Evolutionary conservation across 2,329 filamentous ascomycete genomes (phyloP).

Genomic region (Periconia digitata): DNA sequence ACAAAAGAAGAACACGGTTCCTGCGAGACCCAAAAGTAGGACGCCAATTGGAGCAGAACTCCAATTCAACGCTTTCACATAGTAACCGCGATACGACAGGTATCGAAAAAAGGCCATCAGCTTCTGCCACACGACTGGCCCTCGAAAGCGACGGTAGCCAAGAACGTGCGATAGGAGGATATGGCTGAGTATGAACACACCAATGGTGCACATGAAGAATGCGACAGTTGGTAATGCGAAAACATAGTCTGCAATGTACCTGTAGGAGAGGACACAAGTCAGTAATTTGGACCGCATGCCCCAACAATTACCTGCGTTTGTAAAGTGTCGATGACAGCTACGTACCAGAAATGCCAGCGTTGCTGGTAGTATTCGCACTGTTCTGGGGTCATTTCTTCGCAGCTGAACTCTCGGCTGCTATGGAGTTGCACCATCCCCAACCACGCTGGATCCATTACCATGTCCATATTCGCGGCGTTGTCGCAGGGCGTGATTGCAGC

Average conservation of each 20-base stretch:
- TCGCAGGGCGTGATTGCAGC: too few relatives aligned
- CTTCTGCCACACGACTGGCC: conserved; percentile 12
- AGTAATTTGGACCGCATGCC: neutral
- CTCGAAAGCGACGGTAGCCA: conserved; percentile 9
- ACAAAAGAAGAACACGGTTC: conserved; percentile 31
- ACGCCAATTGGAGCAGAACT: conserved; percentile 31
- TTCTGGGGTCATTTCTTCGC: conserved; percentile 43
- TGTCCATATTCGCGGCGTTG: neutral
- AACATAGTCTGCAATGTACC: conserved; percentile 58
- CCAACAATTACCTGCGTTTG: neutral
- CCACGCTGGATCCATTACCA: conserved; percentile 14
- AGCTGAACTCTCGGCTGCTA: conserved; percentile 23
- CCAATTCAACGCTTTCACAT: conserved; percentile 22
- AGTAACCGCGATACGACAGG: conserved; percentile 31
- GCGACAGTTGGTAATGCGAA: conserved; percentile 57
- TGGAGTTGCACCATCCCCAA: conserved; percentile 17
- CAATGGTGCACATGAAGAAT: conserved; percentile 55
- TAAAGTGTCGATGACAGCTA: neutral
- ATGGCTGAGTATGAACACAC: conserved; percentile 50
- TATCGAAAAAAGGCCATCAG: conserved; percentile 23
- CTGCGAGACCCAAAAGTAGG: conserved; percentile 23
- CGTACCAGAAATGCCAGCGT: conserved; percentile 55
- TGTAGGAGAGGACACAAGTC: conserved; percentile 19
- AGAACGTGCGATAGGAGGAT: conserved; percentile 36
- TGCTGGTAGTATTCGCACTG: conserved; percentile 51